Evolutionary conservation across 768 basidiomycete genomes (phyloP).

Genomic region (Piloderma croceum): DNA sequence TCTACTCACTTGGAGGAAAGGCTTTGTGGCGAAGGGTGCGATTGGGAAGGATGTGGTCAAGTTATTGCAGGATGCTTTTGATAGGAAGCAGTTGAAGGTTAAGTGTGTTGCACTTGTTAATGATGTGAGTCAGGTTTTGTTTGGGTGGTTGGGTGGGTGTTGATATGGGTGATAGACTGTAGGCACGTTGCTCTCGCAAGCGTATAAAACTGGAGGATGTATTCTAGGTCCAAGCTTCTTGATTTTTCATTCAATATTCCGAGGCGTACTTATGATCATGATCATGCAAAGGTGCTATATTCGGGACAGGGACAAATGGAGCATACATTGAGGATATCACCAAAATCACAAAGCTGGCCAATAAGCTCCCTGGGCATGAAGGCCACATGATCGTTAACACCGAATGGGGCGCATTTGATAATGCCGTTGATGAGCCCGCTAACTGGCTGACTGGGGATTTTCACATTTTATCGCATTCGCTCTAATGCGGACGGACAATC

Average conservation of each 20-base stretch:
- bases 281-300: too few species aligned
- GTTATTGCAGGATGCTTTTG: conserved; percentile 87
- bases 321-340: conserved; percentile 89
- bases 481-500: too few species aligned
- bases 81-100: conserved; percentile 88
- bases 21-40: conserved; percentile 88
- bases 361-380: conserved; percentile 51
- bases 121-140: conserved; percentile 53
- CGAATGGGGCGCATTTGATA: conserved; percentile 99
- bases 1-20: conserved; percentile 94
- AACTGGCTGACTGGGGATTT: too few species aligned
- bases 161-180: conserved; percentile 61
- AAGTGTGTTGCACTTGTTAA: conserved; percentile 90
- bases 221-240: too few species aligned
- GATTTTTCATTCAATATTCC: too few species aligned
- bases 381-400: conserved; percentile 93
- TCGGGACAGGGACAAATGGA: conserved; percentile 98
- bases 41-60: conserved; percentile 85
- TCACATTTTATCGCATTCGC: too few species aligned
- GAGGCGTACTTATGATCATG: too few species aligned
- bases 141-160: neutral
- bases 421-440: conserved; percentile 75
- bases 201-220: conserved; percentile 91
- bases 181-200: conserved; percentile 86
- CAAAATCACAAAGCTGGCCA: conserved; percentile 79